Percentiles rank a stretch among this genome's conserved stretches.
phyloP scores from a whole-genome alignment of 805 yeast species.

The Zygotorulaspora florentina region DNA sequence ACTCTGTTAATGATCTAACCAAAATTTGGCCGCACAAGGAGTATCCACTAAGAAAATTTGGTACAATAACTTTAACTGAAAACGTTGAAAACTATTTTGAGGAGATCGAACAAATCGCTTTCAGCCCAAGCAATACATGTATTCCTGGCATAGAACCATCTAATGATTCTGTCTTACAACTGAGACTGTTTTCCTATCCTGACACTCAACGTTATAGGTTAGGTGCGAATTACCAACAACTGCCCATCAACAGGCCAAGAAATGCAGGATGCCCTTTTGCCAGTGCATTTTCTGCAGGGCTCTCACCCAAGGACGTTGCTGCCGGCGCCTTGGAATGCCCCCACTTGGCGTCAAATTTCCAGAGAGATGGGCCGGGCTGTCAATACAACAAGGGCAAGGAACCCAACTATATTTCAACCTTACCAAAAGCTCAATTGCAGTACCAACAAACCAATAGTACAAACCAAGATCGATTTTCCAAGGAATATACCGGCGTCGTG shows the following conservation, averaged over 20 bases:
- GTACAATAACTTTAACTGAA: slow-evolving; percentile 49
- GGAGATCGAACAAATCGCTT: slow-evolving; percentile 54
- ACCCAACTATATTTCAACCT: slow-evolving; percentile 50
- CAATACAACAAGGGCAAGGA: slow-evolving; percentile 45
- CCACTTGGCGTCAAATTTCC: slow-evolving; percentile 40
- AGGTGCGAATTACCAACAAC: slow-evolving; percentile 62
- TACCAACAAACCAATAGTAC: slow-evolving; percentile 15
- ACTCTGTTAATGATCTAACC: slow-evolving; percentile 82
- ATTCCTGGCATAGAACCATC: slow-evolving; percentile 74
- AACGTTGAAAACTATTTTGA: slow-evolving; percentile 53
- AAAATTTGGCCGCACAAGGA: slow-evolving; percentile 85
- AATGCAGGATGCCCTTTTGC: slow-evolving; percentile 45
- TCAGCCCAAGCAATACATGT: slow-evolving; percentile 62
- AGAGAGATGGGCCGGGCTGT: slow-evolving; percentile 61
- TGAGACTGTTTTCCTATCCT: slow-evolving; percentile 69
- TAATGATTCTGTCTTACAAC: slow-evolving; percentile 74
- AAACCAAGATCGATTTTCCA: slow-evolving; percentile 15
- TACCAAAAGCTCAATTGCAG: slow-evolving; percentile 25
- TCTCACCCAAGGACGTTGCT: slow-evolving; percentile 3
- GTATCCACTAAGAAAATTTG: slow-evolving; percentile 80
- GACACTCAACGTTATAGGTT: slow-evolving; percentile 77
- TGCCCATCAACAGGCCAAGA: slow-evolving; percentile 55
- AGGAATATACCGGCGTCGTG: slow-evolving; percentile 37
- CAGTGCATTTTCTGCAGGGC: slow-evolving; percentile 9
- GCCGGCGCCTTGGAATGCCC: slow-evolving; percentile 21